Evolutionary conservation across 768 basidiomycete species (phyloP), one percentile per base, ranked within the genome.

Genomic region (Tylopilus felleus): DNA sequence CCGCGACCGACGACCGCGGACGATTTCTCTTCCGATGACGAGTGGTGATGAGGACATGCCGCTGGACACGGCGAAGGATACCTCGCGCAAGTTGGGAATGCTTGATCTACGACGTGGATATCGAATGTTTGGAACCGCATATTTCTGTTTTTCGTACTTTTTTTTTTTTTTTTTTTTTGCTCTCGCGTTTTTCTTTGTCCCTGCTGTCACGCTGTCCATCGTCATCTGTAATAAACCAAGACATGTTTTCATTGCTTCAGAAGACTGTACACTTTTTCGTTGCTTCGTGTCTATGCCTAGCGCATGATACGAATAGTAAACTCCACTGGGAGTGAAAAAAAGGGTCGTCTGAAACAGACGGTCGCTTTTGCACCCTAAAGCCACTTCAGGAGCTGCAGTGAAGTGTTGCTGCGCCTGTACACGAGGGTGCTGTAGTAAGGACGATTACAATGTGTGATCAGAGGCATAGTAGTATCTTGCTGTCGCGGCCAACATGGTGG

Each of bases 351-450:
- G 19, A 19, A 33, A 49, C n/a, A 48, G 51, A 58, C 47, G 25
- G 3, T 67, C 13, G 7, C 53, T 67, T 2, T 67, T 52, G 65
- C 65, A 67, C 65, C 65, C 53, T 8, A 63, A 70, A 63, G 23
- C 57, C 66, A 67, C 66, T 67, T 67, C 66, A 70, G 66, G 68
- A 63, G 58, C 63, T 68, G 63, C 66, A 68, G 44, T 66, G 53
- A 21, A 42, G 29, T 17, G 42, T 42, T 68, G 68, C 66, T 60
- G 66, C 66, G 46, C 68, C 66, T 70, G 66, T 67, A 67, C 66
- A 67, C 66, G 55, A 16, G 51, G 68, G 66, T 67, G 66, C 66
- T 49, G 36, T n/a, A 28, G n/a, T 29, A 35, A 33, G 8, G 9
- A 31, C 13, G 29, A 22, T 8, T 12, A 3, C 2, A 43, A 27